Evolutionary conservation across 768 basidiomycete genomes (phyloP).

Genomic region (Ephemerocybe angulata): DNA sequence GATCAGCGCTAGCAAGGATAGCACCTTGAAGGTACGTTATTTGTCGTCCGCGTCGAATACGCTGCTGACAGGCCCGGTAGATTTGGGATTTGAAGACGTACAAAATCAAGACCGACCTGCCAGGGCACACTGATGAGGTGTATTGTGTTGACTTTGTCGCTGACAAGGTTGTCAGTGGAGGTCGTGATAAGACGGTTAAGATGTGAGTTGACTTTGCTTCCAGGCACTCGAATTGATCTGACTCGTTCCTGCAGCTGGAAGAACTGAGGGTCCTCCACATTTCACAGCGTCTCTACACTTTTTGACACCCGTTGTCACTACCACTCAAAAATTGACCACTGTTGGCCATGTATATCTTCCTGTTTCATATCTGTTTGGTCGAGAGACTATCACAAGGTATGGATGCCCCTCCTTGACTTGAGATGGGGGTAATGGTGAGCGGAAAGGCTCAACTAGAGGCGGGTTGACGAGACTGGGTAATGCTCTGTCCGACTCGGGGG

Average conservation of each 20-base stretch:
- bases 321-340: too few species aligned
- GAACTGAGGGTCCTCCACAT: conserved; percentile 11
- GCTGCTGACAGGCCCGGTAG: conserved; percentile 33
- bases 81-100: conserved; percentile 97
- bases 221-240: too few species aligned
- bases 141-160: conserved; percentile 99
- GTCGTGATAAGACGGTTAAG: conserved; percentile 85
- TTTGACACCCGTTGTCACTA: too few species aligned
- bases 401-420: too few species aligned
- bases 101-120: conserved; percentile 91
- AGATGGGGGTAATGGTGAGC: too few species aligned
- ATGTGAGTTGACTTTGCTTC: conserved; percentile 56
- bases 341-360: too few species aligned
- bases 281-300: too few species aligned
- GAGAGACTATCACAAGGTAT: too few species aligned
- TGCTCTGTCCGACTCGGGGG: too few species aligned
- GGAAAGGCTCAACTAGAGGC: too few species aligned
- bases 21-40: conserved; percentile 80
- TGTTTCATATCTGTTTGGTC: too few species aligned
- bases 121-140: conserved; percentile 96
- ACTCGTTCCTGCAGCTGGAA: conserved; percentile 14
- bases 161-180: conserved; percentile 99
- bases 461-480: too few species aligned
- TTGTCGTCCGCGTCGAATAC: neutral
- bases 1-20: conserved; percentile 93